Conservation (phyloP, 2,329 filamentous ascomycete species). For the Metarhizium sp. region DNA sequence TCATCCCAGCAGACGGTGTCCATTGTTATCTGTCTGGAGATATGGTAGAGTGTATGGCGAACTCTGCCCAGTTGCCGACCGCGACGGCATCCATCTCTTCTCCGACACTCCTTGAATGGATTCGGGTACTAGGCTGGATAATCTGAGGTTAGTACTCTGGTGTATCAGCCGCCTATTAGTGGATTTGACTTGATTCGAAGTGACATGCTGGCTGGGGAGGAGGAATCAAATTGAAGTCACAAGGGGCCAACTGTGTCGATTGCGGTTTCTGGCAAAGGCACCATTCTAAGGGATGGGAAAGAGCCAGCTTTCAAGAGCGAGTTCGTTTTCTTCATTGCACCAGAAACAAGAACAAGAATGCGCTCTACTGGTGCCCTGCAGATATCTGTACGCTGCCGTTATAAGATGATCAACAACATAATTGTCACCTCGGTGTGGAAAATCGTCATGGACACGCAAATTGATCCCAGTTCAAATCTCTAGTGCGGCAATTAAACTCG, state of each 20-base stretch:
- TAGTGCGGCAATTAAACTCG: too few relatives aligned
- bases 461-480: too few relatives aligned
- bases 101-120: constrained; percentile 20
- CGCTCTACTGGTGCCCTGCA: neutral
- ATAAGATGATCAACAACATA: too few relatives aligned
- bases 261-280: constrained; percentile 23
- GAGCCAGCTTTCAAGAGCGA: neutral
- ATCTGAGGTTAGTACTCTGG: constrained; percentile 50
- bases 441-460: too few relatives aligned
- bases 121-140: constrained; percentile 37
- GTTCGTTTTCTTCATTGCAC: constrained; percentile 1
- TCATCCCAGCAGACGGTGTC: constrained; percentile 61
- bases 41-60: constrained; percentile 74
- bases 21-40: constrained; percentile 66
- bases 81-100: constrained; percentile 57
- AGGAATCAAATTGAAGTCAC: constrained; percentile 32
- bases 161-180: constrained; percentile 58
- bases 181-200: constrained; percentile 63
- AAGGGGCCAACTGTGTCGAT: constrained; percentile 11
- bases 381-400: neutral
- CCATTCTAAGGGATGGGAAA: constrained; percentile 20
- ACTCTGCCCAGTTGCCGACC: constrained; percentile 59
- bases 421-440: too few relatives aligned
- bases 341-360: neutral
- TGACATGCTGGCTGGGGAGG: constrained; percentile 45